Evolutionary conservation across 148 eudicot genomes (phyloP).

Genomic region (Dysphania ambrosioides): DNA sequence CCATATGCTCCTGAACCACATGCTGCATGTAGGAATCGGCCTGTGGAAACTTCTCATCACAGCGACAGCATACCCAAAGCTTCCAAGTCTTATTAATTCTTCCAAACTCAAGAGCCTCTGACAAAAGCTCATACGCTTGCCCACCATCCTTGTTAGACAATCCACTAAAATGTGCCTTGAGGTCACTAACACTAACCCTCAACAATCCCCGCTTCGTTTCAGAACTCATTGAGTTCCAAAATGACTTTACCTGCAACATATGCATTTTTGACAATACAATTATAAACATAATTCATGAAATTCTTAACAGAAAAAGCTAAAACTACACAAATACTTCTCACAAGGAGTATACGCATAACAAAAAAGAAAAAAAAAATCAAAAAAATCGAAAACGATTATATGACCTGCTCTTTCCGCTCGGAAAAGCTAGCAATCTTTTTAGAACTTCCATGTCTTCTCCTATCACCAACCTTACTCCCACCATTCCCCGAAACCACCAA

Average conservation of each 20-base stretch:
- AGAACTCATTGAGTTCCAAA: slow-evolving; percentile 64
- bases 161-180: slow-evolving; percentile 58
- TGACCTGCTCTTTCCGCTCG: slow-evolving; percentile 73
- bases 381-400: no score
- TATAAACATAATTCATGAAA: background rate
- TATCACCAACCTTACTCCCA: slow-evolving; percentile 42
- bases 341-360: background rate
- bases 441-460: slow-evolving; percentile 50
- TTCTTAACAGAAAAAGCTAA: background rate
- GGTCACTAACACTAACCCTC: slow-evolving; percentile 48
- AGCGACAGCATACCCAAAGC: slow-evolving; percentile 83
- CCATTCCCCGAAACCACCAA: slow-evolving; percentile 25
- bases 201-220: slow-evolving; percentile 65
- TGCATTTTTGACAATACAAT: background rate
- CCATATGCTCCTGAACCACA: slow-evolving; percentile 69
- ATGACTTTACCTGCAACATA: slow-evolving; percentile 49
- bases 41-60: slow-evolving; percentile 62
- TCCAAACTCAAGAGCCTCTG: slow-evolving; percentile 72
- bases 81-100: slow-evolving; percentile 59
- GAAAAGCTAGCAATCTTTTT: slow-evolving; percentile 52
- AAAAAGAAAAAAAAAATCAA: background rate
- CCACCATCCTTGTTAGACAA: slow-evolving; percentile 46
- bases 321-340: no score
- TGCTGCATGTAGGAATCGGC: slow-evolving; percentile 57
- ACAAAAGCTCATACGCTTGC: slow-evolving; percentile 47